Conservation (phyloP, 139 green algal genomes). For the Chlorella sp. region DNA sequence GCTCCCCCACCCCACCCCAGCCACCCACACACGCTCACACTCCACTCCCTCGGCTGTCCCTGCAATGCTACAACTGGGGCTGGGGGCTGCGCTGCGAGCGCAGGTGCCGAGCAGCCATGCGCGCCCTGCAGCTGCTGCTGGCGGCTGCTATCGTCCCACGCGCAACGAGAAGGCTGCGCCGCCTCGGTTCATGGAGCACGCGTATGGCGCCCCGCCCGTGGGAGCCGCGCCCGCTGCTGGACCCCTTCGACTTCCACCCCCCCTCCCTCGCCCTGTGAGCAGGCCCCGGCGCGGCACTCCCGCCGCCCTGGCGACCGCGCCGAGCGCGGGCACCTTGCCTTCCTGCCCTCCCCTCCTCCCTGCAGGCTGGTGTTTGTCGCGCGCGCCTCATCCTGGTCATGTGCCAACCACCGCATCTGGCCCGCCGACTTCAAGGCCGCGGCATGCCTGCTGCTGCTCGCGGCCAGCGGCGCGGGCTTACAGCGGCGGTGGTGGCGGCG, state of each 20-base stretch:
- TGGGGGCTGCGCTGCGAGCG: too few relatives aligned
- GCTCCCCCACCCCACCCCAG: not conserved
- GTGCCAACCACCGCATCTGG: not conserved
- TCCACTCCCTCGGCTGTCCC: too few relatives aligned
- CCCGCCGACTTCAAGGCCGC: not conserved
- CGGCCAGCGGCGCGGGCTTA: not conserved
- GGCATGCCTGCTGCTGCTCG: not conserved
- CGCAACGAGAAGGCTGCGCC: not conserved
- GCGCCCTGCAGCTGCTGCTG: not conserved
- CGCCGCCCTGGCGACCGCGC: too few relatives aligned
- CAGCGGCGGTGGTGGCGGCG: too few relatives aligned
- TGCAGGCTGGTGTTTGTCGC: conserved; percentile 4
- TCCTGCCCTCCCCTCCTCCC: too few relatives aligned
- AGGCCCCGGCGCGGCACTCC: too few relatives aligned
- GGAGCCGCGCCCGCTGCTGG: not conserved
- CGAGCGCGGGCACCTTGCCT: too few relatives aligned
- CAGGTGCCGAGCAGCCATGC: not conserved
- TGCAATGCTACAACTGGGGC: too few relatives aligned
- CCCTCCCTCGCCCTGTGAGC: too few relatives aligned
- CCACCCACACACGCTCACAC: not conserved
- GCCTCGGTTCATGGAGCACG: not conserved
- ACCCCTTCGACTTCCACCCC: not conserved
- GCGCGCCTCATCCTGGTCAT: not conserved
- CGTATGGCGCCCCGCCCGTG: too few relatives aligned
- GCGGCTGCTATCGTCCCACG: not conserved